phyloP scores from a whole-genome alignment of 2,329 filamentous ascomycete species.

The Microcera coccophila region DNA sequence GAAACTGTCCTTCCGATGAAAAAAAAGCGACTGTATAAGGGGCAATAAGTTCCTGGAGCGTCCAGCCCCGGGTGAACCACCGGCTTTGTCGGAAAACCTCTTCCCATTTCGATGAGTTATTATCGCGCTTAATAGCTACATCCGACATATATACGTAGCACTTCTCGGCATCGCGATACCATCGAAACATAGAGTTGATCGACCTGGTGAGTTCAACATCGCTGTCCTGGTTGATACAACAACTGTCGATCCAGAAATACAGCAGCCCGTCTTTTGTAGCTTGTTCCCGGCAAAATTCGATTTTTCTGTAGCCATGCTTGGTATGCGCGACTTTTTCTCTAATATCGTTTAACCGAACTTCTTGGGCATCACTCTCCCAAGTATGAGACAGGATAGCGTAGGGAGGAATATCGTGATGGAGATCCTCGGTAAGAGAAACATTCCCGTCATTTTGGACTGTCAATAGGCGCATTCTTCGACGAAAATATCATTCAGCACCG shows the following conservation, averaged over 20 bases:
- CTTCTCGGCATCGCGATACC: conserved; percentile 27
- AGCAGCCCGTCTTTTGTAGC: background rate
- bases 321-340: conserved; percentile 7
- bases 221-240: conserved; percentile 14
- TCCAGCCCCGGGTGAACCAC: conserved; percentile 22
- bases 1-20: conserved; percentile 4
- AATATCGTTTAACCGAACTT: conserved; percentile 5
- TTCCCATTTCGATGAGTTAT: background rate
- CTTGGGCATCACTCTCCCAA: conserved; percentile 3
- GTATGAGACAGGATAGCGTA: conserved; percentile 15
- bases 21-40: conserved; percentile 12
- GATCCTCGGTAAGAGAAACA: background rate
- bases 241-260: conserved; percentile 14
- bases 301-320: conserved; percentile 12
- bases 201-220: conserved; percentile 17
- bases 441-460: too few species aligned
- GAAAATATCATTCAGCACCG: too few species aligned
- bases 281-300: conserved; percentile 7
- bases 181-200: conserved; percentile 22
- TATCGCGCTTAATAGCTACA: too few species aligned
- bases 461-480: too few species aligned
- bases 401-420: background rate
- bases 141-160: conserved; percentile 14
- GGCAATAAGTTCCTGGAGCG: conserved; percentile 18
- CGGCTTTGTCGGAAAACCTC: conserved; percentile 7